These are phyloP conservation scores for Saccharomycopsis hybrid DNA, from an alignment of 1,139 yeast species.

Conservation along the genomic window DNA sequence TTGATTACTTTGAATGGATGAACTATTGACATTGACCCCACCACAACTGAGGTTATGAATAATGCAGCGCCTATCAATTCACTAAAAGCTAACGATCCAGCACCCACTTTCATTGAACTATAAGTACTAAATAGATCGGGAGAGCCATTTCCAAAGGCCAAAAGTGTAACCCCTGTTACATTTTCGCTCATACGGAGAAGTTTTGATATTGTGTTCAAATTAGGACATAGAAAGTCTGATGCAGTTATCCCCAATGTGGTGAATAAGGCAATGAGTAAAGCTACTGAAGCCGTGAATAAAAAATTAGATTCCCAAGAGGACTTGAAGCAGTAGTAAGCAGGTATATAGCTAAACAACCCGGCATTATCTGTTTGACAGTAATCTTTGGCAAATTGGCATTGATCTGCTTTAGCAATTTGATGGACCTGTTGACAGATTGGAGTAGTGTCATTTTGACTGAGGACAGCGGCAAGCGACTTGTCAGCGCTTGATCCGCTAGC, in stretches of 20 bases:
- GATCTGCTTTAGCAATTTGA: constrained; percentile 31
- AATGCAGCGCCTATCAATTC: constrained; percentile 54
- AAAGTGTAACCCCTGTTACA: constrained; percentile 50
- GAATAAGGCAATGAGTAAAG: constrained; percentile 33
- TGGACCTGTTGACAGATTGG: constrained; percentile 24
- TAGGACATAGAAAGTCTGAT: constrained; percentile 50
- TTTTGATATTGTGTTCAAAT: constrained; percentile 44
- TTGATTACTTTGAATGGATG: constrained; percentile 46
- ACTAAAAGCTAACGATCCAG: constrained; percentile 46
- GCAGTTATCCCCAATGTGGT: constrained; percentile 46
- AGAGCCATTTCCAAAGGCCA: constrained; percentile 56
- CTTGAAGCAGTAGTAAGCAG: constrained; percentile 36
- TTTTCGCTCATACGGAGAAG: constrained; percentile 45
- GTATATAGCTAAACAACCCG: constrained; percentile 39
- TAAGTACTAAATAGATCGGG: constrained; percentile 54
- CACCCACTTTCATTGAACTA: constrained; percentile 42
- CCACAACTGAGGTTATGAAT: constrained; percentile 45
- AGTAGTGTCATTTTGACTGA: too few species aligned
- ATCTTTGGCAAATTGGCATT: constrained; percentile 38
- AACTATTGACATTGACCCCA: constrained; percentile 44
- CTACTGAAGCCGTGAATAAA: constrained; percentile 23
- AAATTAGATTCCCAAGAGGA: constrained; percentile 23
- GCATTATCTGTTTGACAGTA: constrained; percentile 37
- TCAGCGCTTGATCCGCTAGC: too few species aligned
- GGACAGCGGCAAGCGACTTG: too few species aligned